phyloP scores from a whole-genome alignment of 2,329 filamentous ascomycete genomes.

The Chaetomium sp. region DNA sequence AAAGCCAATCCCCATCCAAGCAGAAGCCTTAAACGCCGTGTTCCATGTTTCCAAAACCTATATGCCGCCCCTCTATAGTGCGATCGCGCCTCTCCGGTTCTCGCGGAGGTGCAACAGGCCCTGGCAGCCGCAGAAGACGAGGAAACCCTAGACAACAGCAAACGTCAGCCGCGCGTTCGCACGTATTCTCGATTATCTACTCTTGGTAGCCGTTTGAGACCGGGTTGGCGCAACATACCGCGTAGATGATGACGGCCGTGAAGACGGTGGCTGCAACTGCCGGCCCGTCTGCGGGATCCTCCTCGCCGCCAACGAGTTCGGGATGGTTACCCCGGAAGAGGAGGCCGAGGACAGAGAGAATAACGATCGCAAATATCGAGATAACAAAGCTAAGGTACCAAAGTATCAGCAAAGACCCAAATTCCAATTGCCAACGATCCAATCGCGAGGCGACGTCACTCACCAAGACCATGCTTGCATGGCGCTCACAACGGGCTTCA shows the following conservation, averaged over 20 bases:
- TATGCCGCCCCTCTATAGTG: constrained; percentile 29
- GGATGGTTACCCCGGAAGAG: constrained; percentile 82
- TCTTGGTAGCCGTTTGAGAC: too few relatives aligned
- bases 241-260: constrained; percentile 83
- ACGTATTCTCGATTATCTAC: not conserved
- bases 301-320: constrained; percentile 75
- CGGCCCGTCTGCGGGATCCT: constrained; percentile 71
- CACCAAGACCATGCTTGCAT: constrained; percentile 96
- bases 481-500: constrained; percentile 93
- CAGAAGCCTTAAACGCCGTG: constrained; percentile 30
- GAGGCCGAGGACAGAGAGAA: constrained; percentile 64
- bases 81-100: constrained; percentile 65
- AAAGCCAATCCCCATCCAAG: constrained; percentile 19
- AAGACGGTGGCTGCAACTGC: constrained; percentile 86
- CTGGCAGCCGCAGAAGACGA: constrained; percentile 89
- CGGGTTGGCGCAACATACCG: constrained; percentile 60
- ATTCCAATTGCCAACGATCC: not conserved
- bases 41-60: constrained; percentile 19
- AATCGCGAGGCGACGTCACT: constrained; percentile 36
- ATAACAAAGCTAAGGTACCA: constrained; percentile 68
- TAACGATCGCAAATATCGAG: constrained; percentile 65
- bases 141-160: constrained; percentile 65
- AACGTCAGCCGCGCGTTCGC: constrained; percentile 24
- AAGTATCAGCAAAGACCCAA: not conserved
- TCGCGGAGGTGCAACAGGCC: constrained; percentile 83